Conservation (phyloP, 768 basidiomycete species). For the Lactarius pseudohatsudake region DNA sequence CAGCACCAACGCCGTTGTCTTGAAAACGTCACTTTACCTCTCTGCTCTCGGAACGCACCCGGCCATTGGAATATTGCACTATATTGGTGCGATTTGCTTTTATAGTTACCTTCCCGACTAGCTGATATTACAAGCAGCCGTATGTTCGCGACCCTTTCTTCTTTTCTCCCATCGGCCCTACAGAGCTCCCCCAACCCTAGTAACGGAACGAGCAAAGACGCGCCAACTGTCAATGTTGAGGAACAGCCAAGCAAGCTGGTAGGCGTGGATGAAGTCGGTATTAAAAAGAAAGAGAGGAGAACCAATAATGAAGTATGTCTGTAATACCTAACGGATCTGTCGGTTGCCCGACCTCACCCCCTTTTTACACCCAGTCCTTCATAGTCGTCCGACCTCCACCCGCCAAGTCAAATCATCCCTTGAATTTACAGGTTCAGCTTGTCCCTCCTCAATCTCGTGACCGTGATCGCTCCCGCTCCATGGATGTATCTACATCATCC, state of each 20-base stretch:
- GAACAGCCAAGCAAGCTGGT: slow-evolving; percentile 6
- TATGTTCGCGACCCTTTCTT: slow-evolving; percentile 25
- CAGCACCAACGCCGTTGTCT: slow-evolving; percentile 7
- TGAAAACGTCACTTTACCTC: slow-evolving; percentile 7
- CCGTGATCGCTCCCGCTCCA: slow-evolving; percentile 41
- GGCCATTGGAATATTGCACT: not conserved
- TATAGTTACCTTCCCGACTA: not conserved
- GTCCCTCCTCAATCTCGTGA: slow-evolving; percentile 64
- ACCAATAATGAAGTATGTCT: slow-evolving; percentile 48
- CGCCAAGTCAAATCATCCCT: slow-evolving; percentile 77
- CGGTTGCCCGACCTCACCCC: not conserved
- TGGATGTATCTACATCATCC: slow-evolving; percentile 42
- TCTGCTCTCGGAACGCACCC: slow-evolving; percentile 1
- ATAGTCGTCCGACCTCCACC: slow-evolving; percentile 91
- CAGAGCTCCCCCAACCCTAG: slow-evolving; percentile 24
- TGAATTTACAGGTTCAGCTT: slow-evolving; percentile 91
- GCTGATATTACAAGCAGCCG: slow-evolving; percentile 16
- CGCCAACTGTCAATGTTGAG: not conserved
- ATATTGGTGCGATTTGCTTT: slow-evolving; percentile 9
- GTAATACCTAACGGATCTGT: not conserved
- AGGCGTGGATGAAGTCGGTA: slow-evolving; percentile 35
- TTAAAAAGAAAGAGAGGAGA: slow-evolving; percentile 49
- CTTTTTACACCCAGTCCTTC: slow-evolving; percentile 59
- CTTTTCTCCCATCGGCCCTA: slow-evolving; percentile 24
- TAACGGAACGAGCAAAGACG: slow-evolving; percentile 1